phyloP scores from a whole-genome alignment of 345 rosid species.

The Erodium maritimum region DNA sequence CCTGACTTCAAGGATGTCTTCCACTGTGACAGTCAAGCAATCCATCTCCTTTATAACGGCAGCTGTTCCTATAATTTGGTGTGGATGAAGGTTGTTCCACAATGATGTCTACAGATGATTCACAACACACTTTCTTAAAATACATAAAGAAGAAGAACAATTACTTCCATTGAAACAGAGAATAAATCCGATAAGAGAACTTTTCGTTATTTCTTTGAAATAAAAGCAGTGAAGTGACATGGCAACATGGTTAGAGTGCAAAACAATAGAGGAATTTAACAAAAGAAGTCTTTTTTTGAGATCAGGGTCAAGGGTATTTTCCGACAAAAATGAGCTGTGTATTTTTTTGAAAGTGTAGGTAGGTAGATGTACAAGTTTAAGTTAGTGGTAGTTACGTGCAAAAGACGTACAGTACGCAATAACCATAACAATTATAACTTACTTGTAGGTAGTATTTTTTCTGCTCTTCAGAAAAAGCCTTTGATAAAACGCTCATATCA shows the following conservation, averaged over 20 bases:
- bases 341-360: too few species aligned
- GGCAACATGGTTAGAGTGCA: too few species aligned
- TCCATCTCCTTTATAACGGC: constrained; percentile 71
- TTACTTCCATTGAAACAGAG: not conserved
- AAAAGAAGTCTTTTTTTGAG: too few species aligned
- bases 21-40: constrained; percentile 65
- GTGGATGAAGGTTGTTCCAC: constrained; percentile 93
- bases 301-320: too few species aligned
- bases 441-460: constrained; percentile 77
- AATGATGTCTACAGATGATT: constrained; percentile 53
- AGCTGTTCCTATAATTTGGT: constrained; percentile 69
- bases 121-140: not conserved
- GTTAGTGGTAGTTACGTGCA: too few species aligned
- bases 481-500: constrained; percentile 62
- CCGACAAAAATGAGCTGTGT: too few species aligned
- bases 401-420: too few species aligned
- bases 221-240: too few species aligned
- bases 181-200: too few species aligned
- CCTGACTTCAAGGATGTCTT: constrained; percentile 56
- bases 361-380: too few species aligned
- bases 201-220: too few species aligned
- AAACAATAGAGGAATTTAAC: too few species aligned
- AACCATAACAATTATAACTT: constrained; percentile 10
- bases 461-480: constrained; percentile 75
- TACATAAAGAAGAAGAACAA: not conserved